Evolutionary conservation across 306 rosid species (phyloP).

Genomic region (Citrullus mucosospermus): DNA sequence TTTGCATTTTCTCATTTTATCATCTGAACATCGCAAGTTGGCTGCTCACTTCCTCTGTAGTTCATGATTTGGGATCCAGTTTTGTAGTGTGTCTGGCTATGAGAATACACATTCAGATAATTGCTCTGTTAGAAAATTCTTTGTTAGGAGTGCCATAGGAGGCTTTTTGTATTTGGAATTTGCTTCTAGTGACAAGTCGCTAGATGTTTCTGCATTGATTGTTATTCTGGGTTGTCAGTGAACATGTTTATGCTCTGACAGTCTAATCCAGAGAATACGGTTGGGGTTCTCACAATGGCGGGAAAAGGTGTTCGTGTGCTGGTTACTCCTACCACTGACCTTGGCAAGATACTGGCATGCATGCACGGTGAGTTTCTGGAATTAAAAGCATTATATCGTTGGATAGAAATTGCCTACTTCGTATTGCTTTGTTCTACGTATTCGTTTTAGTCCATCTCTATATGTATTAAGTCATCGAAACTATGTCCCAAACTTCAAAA

Average conservation of each 20-base stretch:
- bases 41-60: neutral
- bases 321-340: constrained; percentile 86
- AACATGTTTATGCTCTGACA: constrained; percentile 11
- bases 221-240: neutral
- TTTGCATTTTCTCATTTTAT: neutral
- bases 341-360: constrained; percentile 83
- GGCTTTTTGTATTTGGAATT: neutral
- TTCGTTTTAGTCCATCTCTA: neutral
- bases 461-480: neutral
- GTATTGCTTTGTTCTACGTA: neutral
- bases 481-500: neutral
- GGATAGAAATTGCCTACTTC: neutral
- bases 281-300: constrained; percentile 90
- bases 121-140: neutral
- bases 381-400: neutral
- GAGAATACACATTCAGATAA: neutral
- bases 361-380: constrained; percentile 59
- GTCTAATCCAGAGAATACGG: constrained; percentile 94
- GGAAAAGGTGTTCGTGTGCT: constrained; percentile 87
- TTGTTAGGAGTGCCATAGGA: neutral
- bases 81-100: neutral
- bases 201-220: neutral
- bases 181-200: neutral
- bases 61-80: neutral
- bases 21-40: neutral